Percentiles rank a stretch among this genome's conserved stretches.
Evolutionary conservation across 139 green algal genomes (phyloP).

Genomic region (Coccomyxa sp.): DNA sequence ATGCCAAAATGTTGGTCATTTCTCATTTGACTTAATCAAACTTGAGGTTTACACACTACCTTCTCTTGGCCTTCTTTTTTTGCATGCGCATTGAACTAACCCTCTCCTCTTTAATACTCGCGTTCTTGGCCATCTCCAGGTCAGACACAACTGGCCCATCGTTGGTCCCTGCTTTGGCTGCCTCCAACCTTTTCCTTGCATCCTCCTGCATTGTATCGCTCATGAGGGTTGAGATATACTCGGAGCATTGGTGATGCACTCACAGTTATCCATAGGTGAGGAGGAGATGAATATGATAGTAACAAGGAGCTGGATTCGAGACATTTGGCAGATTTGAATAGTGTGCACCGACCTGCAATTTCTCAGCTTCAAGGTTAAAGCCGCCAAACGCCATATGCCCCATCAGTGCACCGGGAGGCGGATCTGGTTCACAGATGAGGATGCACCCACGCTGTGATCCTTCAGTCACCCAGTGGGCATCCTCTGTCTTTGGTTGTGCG

Average conservation of each 20-base stretch:
- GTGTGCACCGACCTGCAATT: background rate
- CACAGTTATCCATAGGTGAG: background rate
- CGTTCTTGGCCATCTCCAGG: too few species aligned
- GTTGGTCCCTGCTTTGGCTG: background rate
- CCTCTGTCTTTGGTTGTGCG: background rate
- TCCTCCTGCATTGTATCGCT: background rate
- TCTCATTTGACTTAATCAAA: too few species aligned
- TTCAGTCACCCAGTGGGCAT: background rate
- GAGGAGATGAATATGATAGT: background rate
- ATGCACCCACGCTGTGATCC: background rate
- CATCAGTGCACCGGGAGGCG: background rate
- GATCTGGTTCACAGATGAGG: background rate
- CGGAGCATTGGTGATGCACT: background rate
- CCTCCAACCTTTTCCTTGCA: background rate
- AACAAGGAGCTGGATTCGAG: background rate
- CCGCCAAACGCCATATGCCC: background rate
- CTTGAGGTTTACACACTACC: too few species aligned
- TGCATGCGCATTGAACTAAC: too few species aligned
- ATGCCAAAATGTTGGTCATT: too few species aligned
- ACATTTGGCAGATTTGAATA: background rate
- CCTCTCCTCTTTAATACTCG: too few species aligned
- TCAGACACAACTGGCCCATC: too few species aligned
- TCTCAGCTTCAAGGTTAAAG: background rate
- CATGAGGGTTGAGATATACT: background rate
- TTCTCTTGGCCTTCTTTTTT: too few species aligned